A percentile compares a stretch with the other conserved stretches of the same genome.
Conservation (phyloP, 2,329 filamentous ascomycete species). For the Xylariaceae sp. region DNA sequence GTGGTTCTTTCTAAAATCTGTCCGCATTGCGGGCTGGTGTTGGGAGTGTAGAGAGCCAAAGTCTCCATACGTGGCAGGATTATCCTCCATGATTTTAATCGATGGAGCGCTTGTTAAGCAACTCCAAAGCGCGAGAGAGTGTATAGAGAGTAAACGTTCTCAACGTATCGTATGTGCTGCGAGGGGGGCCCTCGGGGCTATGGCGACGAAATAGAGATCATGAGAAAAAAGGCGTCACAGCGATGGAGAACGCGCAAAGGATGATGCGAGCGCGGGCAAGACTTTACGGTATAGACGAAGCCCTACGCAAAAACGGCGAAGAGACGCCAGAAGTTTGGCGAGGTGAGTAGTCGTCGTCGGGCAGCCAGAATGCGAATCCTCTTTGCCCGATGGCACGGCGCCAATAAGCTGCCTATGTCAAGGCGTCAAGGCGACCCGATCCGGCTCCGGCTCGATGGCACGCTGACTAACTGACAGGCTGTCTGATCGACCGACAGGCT, state of each 20-base stretch:
- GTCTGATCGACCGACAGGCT: not conserved
- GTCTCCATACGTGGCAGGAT: not conserved
- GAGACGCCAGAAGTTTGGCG: not conserved
- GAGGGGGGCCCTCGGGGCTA: constrained; percentile 18
- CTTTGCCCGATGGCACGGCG: not conserved
- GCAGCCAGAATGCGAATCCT: not conserved
- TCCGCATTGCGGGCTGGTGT: constrained; percentile 3
- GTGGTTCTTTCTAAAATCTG: constrained; percentile 8
- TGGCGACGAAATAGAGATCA: constrained; percentile 13
- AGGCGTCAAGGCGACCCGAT: constrained; percentile 1
- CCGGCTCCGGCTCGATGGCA: constrained; percentile 4
- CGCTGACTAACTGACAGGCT: not conserved
- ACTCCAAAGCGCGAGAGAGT: not conserved
- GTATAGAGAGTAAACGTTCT: not conserved
- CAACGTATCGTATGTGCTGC: not conserved
- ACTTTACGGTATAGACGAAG: not conserved
- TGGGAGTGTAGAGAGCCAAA: not conserved
- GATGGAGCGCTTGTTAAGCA: not conserved
- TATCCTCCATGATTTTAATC: not conserved
- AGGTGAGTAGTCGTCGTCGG: not conserved
- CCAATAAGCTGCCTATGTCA: not conserved
- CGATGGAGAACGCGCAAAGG: constrained; percentile 2
- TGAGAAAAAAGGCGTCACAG: constrained; percentile 9
- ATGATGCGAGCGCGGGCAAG: constrained; percentile 1
- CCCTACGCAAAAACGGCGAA: too few relatives aligned